Evolutionary conservation across 148 eudicot genomes (phyloP), one percentile per base, ranked within the genome.

Genomic region (Hydrangea macrophylla): DNA sequence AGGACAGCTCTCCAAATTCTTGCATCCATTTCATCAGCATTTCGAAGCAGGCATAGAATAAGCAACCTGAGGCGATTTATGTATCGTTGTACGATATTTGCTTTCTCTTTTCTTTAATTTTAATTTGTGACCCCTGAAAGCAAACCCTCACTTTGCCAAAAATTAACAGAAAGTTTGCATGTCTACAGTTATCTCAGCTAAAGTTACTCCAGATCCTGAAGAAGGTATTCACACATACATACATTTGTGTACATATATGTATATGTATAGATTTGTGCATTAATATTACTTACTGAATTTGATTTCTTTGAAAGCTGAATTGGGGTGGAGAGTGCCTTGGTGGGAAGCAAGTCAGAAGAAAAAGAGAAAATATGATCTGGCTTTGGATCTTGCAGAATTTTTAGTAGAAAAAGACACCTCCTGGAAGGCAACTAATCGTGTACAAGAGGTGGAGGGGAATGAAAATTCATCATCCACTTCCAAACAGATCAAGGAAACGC

Each of bases 1-100:
- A 67, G 54, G 70, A 67, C 70, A 20, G 45, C 48, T 33, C 70
- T 67, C 36, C 70, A 67, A 54, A 32, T 30, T 54, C 60, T 58
- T 58, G 12, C 64, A 24, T 30, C 31, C 42, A 55, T 24, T 45
- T 13, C 37, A 59, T 35, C 32, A 3, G 55, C 27, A 42, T 26
- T 44, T 22, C 3, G 25, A 39, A 17, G 17, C 65, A 15, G 7
- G 12, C 6, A 7, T 0, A 12, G 18, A 18, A 17, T 0, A 48
- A 0, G 12, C 17, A 11, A 2, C 53, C 6, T 48, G 53, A 48
- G 5, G 53, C 53, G 53, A 15, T 2, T 48, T 48, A 2, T 48
- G 22, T 15, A 48, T 22, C 5, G 6, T 0, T 9, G 53, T 48
- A 17, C n/a, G 53, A 48, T 48, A 11, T 6, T 9, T 1, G 17